Evolutionary conservation across 768 basidiomycete genomes (phyloP).

Genomic region (Mycena epipterygia): DNA sequence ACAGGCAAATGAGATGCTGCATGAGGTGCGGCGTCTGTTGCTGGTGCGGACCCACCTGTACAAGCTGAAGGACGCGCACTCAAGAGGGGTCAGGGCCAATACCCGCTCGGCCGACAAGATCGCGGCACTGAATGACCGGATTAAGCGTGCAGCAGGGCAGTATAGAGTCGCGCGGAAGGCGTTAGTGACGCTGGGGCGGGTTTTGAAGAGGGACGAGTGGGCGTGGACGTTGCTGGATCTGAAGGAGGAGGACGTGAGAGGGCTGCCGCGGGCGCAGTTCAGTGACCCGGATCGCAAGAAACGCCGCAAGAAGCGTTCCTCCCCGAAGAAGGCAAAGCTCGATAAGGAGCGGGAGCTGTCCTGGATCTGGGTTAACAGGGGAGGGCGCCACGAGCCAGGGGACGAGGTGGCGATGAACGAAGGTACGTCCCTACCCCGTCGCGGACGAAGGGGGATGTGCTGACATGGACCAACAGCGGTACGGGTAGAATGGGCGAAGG

Average conservation of each 20-base stretch:
- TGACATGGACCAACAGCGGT: slow-evolving; percentile 9
- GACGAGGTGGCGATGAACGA: slow-evolving; percentile 15
- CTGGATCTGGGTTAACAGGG: slow-evolving; percentile 6
- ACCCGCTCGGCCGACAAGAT: slow-evolving; percentile 9
- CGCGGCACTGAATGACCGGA: too few relatives aligned
- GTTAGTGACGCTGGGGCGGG: not conserved
- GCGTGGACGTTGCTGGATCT: not conserved
- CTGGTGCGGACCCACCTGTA: slow-evolving; percentile 29
- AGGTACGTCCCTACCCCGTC: not conserved
- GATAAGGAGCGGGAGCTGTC: not conserved
- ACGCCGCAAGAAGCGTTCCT: not conserved
- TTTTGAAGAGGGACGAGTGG: not conserved
- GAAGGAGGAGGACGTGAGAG: too few relatives aligned
- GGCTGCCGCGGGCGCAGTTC: too few relatives aligned
- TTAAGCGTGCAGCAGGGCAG: not conserved
- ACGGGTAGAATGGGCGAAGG: slow-evolving; percentile 26
- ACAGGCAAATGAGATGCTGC: slow-evolving; percentile 31
- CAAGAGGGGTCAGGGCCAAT: not conserved
- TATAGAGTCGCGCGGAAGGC: slow-evolving; percentile 3
- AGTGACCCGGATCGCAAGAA: slow-evolving; percentile 6
- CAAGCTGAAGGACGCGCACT: slow-evolving; percentile 20
- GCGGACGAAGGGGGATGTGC: too few relatives aligned
- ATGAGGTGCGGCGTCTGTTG: slow-evolving; percentile 34
- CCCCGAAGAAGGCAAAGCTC: not conserved
- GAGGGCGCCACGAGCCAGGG: not conserved